phyloP scores from a whole-genome alignment of 75 land plant species.

The Adiantum capillusveneris region DNA sequence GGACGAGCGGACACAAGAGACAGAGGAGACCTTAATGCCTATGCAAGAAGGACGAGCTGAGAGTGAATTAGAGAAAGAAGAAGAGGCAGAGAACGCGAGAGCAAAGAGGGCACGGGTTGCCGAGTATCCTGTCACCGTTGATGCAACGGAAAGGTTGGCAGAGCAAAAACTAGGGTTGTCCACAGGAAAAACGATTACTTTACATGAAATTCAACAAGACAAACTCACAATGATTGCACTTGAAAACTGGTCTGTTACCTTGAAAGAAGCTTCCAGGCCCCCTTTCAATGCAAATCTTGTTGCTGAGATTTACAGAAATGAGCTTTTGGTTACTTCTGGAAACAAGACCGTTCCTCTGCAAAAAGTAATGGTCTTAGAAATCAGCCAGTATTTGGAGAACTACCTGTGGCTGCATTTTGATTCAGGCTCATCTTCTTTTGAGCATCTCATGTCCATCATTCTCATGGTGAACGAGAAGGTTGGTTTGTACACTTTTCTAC shows the following conservation, averaged over 20 bases:
- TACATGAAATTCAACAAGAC: constrained; percentile 71
- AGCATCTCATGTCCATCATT: constrained; percentile 98
- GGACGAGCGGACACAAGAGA: no score
- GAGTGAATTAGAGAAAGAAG: not conserved
- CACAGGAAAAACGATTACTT: constrained; percentile 48
- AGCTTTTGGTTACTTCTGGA: constrained; percentile 56
- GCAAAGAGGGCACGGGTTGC: constrained; percentile 48
- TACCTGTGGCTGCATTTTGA: constrained; percentile 96
- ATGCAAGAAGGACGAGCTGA: no score
- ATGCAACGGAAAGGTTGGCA: constrained; percentile 15
- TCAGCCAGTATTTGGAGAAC: constrained; percentile 98
- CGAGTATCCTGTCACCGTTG: constrained; percentile 36
- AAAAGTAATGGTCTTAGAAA: constrained; percentile 90
- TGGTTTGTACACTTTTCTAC: no score
- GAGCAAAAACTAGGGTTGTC: constrained; percentile 25
- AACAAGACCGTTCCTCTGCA: constrained; percentile 73
- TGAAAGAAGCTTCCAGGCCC: constrained; percentile 12
- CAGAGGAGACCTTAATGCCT: no score
- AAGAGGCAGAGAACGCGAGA: not conserved
- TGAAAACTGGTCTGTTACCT: constrained; percentile 49
- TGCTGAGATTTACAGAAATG: constrained; percentile 81
- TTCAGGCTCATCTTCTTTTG: constrained; percentile 63
- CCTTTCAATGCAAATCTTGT: constrained; percentile 71
- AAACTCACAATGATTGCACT: constrained; percentile 68
- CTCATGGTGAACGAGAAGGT: constrained; percentile 99